Evolutionary conservation across 805 yeast genomes (phyloP), one percentile per base, ranked within the genome.

Genomic region (Kodamaea jinghongensis): DNA sequence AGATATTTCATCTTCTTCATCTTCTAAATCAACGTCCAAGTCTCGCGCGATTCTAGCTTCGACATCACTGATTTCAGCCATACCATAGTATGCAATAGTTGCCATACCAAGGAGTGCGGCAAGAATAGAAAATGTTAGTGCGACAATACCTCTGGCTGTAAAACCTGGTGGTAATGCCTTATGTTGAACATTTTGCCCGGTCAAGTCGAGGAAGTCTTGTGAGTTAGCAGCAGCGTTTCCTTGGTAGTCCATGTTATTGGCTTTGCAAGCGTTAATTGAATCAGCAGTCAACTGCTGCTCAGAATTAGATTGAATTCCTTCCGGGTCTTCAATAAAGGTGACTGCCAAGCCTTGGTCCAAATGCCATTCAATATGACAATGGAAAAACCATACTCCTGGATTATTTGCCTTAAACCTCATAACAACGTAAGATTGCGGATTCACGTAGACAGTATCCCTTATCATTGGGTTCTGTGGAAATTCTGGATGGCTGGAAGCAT

Each of bases 361-460:
- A 70, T 93, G 99, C 99, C 99, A 91, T 63, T 93, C 98, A 56
- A 93, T 85, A 63, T 91, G 99, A 67, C 99, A 91, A 70, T 91
- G 99, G 95, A 93, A 93, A 63, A 82, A 78, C 99, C 98, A 91
- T 31, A 90, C 90, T 71, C 99, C 99, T 23, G 98, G 99, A 63
- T 93, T 93, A 60, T 85, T 82, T 39, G 98, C 95, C 56, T 76
- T 78, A 74, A 89, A 91, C 60, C 98, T 78, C 47, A 91, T 57
- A 23, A 87, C 90, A 55, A 89, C 75, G 68, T 86, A 82, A 2
- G 96, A 89, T 58, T 86, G 86, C 17, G 95, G 89, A 58, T 80
- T 76, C 34, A 86, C 86, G 53, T 80, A 83, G 8, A 84, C 67
- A 7, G 85, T 78, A 61, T 93, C 99, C 70, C 99, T 82, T 44